Conservation (phyloP, 2,329 filamentous ascomycete species). For the Colletotrichum somersetense region DNA sequence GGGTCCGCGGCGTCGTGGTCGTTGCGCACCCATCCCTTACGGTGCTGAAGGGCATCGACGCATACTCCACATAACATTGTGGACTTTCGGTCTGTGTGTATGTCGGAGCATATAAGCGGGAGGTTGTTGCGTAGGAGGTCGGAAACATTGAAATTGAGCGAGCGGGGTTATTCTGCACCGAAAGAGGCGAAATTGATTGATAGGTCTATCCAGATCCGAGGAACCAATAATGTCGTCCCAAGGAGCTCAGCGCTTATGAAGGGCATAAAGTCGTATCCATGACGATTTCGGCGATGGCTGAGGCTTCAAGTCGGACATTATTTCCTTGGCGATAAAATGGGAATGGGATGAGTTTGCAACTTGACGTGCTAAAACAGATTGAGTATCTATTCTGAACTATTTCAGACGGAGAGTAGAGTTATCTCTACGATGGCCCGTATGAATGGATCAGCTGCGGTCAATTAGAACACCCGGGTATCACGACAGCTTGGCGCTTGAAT, state of each 20-base stretch:
- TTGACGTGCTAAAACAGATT: not conserved
- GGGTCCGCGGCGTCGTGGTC: not conserved
- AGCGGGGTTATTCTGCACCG: not conserved
- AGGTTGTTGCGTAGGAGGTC: no score
- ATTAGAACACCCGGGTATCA: not conserved
- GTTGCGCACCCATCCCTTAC: slow-evolving; percentile 14
- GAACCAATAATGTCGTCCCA: not conserved
- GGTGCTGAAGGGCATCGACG: slow-evolving; percentile 11
- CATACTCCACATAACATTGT: not conserved
- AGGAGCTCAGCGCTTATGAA: not conserved
- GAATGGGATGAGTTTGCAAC: not conserved
- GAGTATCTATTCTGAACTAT: not conserved
- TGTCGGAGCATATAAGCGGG: not conserved
- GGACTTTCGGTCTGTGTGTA: not conserved
- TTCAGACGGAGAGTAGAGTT: not conserved
- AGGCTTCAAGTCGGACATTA: no score
- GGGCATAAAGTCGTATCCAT: not conserved
- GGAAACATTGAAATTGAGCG: not conserved
- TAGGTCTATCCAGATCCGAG: no score
- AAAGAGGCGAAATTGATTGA: not conserved
- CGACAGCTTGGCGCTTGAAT: not conserved
- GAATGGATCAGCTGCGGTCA: fast-evolving
- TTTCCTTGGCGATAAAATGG: not conserved
- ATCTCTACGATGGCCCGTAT: not conserved
- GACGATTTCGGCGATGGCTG: not conserved